These are phyloP conservation scores for Lipomyces japonicus DNA, from an alignment of 805 yeast species.

Conservation along the genomic window DNA sequence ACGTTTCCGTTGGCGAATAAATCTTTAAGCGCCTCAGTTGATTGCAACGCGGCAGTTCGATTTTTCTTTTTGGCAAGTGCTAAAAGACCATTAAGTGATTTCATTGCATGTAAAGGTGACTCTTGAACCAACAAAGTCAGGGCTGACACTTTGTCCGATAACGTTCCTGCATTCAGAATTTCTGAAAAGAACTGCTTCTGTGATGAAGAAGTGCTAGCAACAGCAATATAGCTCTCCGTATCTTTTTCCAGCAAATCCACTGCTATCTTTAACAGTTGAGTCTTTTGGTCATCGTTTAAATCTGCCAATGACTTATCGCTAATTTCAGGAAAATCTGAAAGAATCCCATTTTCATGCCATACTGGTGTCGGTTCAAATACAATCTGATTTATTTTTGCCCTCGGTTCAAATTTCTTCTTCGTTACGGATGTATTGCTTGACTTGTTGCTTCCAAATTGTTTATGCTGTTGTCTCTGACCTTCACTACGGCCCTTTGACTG, in stretches of 20 bases:
- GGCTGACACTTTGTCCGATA: conserved; percentile 92
- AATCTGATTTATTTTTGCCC: not conserved
- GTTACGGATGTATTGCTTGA: not conserved
- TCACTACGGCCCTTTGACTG: too few relatives aligned
- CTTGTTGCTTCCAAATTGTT: too few relatives aligned
- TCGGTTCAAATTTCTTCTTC: not conserved
- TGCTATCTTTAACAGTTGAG: conserved; percentile 62
- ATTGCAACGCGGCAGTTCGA: conserved; percentile 87
- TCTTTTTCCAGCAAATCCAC: conserved; percentile 63
- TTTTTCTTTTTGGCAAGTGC: conserved; percentile 85
- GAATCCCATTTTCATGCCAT: conserved; percentile 22
- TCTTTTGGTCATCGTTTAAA: conserved; percentile 47
- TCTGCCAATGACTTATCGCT: conserved; percentile 1
- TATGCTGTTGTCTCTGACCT: too few relatives aligned
- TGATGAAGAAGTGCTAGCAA: conserved; percentile 68
- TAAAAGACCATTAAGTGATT: conserved; percentile 74
- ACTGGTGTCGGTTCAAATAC: conserved; percentile 10
- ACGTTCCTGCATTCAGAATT: conserved; percentile 85
- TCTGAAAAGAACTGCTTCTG: conserved; percentile 86
- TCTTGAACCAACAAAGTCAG: conserved; percentile 89
- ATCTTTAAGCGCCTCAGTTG: conserved; percentile 86
- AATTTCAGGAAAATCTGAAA: conserved; percentile 3
- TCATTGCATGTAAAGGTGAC: conserved; percentile 85
- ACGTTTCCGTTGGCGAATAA: conserved; percentile 76
- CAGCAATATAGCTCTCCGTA: conserved; percentile 65